phyloP scores from a whole-genome alignment of 108 stramenopile species.

The Skeletonema potamos region DNA sequence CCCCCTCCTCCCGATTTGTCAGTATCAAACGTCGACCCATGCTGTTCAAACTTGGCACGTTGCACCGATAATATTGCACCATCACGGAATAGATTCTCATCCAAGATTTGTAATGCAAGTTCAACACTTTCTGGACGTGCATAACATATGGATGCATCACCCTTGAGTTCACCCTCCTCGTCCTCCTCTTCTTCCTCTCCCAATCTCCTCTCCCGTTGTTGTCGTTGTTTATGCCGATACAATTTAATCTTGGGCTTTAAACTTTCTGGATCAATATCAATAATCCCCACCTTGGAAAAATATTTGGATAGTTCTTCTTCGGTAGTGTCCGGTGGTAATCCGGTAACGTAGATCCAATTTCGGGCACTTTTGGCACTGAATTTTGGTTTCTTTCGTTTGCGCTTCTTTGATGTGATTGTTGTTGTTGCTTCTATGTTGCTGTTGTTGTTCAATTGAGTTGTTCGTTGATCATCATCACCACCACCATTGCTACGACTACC shows the following conservation, averaged over 20 bases:
- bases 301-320: slow-evolving; percentile 71
- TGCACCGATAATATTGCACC: slow-evolving; percentile 49
- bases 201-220: not conserved
- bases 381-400: slow-evolving; percentile 68
- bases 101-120: slow-evolving; percentile 87
- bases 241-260: slow-evolving; percentile 91
- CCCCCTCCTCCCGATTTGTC: not conserved
- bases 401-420: slow-evolving; percentile 49
- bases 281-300: slow-evolving; percentile 87
- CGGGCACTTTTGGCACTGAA: slow-evolving; percentile 83
- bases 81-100: slow-evolving; percentile 67
- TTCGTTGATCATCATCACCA: not conserved
- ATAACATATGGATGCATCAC: slow-evolving; percentile 94
- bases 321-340: slow-evolving; percentile 85
- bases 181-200: too few species aligned
- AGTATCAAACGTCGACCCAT: slow-evolving; percentile 36
- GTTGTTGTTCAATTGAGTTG: not conserved
- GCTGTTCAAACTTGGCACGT: slow-evolving; percentile 74
- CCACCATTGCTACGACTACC: slow-evolving; percentile 57
- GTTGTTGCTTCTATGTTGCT: not conserved
- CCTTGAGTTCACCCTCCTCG: slow-evolving; percentile 67
- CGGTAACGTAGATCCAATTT: slow-evolving; percentile 86
- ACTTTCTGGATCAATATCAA: slow-evolving; percentile 91
- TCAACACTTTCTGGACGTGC: slow-evolving; percentile 89
- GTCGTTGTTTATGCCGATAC: slow-evolving; percentile 57